Evolutionary conservation across 768 basidiomycete species (phyloP).

Genomic region (Mycena latifolia): DNA sequence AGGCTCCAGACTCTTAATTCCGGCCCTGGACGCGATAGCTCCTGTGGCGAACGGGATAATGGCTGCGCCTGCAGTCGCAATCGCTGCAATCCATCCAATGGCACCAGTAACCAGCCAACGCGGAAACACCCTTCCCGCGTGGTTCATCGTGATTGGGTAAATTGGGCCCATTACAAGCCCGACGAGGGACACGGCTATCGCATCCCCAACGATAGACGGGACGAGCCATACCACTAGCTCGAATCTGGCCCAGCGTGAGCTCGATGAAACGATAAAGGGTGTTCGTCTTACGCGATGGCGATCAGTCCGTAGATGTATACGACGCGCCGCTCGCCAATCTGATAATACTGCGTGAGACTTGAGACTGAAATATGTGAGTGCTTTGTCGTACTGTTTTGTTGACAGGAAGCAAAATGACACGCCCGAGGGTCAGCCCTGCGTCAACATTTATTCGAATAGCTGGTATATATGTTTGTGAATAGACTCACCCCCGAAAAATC

Average conservation of each 20-base stretch:
- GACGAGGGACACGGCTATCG: constrained; percentile 59
- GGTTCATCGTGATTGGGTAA: constrained; percentile 68
- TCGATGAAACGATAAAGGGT: too few species aligned
- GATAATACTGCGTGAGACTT: too few species aligned
- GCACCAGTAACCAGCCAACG: constrained; percentile 60
- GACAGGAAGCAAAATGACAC: too few species aligned
- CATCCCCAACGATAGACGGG: constrained; percentile 60
- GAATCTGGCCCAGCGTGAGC: constrained; percentile 52
- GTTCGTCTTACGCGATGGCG: constrained; percentile 44
- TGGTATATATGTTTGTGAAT: too few species aligned
- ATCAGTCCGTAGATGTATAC: constrained; percentile 51
- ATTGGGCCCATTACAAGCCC: constrained; percentile 68
- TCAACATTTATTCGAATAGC: too few species aligned
- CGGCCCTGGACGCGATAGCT: constrained; percentile 70
- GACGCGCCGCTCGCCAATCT: constrained; percentile 55
- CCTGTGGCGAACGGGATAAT: constrained; percentile 66
- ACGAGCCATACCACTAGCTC: constrained; percentile 66
- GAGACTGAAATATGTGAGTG: too few species aligned
- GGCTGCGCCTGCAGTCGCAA: constrained; percentile 65
- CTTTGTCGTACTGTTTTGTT: too few species aligned
- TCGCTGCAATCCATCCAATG: constrained; percentile 66
- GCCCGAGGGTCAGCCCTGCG: too few species aligned
- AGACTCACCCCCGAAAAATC: constrained; percentile 60
- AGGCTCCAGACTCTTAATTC: constrained; percentile 70
- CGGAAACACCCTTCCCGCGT: constrained; percentile 67